A percentile compares a stretch with the other conserved stretches of the same genome.
These are phyloP conservation scores for Euphrasia confusa DNA, from an alignment of 257 asterid genomes.

Conservation along the genomic window DNA sequence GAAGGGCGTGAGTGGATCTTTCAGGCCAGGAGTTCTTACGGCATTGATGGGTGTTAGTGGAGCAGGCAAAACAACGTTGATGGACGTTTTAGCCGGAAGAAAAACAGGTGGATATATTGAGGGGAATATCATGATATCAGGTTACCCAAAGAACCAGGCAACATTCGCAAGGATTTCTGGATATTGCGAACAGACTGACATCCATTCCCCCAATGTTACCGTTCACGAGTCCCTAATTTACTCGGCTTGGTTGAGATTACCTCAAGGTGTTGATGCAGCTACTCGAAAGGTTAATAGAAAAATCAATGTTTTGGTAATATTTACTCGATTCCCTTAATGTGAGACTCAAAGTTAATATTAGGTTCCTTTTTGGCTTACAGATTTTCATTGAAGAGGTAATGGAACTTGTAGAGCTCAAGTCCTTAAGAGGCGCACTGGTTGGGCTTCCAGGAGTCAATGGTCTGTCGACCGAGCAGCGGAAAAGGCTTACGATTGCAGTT, in stretches of 20 bases:
- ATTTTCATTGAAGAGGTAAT: conserved; percentile 70
- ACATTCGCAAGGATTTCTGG: conserved; percentile 75
- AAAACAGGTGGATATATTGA: conserved; percentile 82
- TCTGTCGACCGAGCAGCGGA: conserved; percentile 77
- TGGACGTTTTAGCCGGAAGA: conserved; percentile 79
- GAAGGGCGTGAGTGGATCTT: conserved; percentile 70
- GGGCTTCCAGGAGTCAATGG: conserved; percentile 75
- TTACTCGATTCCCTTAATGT: no score
- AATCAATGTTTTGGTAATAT: no score
- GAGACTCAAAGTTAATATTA: not conserved
- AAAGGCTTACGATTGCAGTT: conserved; percentile 75
- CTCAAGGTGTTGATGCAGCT: conserved; percentile 42
- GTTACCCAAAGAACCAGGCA: conserved; percentile 64
- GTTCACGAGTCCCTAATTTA: conserved; percentile 63
- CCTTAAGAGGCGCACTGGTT: conserved; percentile 52
- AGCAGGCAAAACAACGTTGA: conserved; percentile 77
- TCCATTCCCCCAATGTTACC: conserved; percentile 75
- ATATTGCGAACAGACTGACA: conserved; percentile 78
- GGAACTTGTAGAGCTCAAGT: conserved; percentile 67
- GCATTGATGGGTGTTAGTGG: conserved; percentile 90
- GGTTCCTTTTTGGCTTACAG: conserved; percentile 29
- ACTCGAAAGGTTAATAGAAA: conserved; percentile 24
- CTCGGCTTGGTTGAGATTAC: conserved; percentile 72
- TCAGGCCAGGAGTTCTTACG: conserved; percentile 79
- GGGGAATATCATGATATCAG: conserved; percentile 58